Conservation (phyloP, 1,139 yeast genomes). For the Geotrichum aggregatum region DNA sequence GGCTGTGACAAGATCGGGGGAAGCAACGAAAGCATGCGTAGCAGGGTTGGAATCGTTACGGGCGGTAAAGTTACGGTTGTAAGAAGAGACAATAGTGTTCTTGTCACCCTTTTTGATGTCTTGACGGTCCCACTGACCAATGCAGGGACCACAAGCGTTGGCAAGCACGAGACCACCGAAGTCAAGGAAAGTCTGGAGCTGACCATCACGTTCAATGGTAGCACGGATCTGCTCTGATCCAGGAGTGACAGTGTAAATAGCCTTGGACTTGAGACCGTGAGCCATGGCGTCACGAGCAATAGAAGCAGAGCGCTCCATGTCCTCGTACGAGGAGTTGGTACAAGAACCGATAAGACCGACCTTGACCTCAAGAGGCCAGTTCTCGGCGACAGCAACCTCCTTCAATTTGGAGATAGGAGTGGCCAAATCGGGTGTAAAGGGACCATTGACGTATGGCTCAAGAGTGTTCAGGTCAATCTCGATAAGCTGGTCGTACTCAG, state of each 20-base stretch:
- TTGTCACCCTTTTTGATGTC: slow-evolving; percentile 96
- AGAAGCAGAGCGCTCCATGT: slow-evolving; percentile 96
- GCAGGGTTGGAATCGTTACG: slow-evolving; percentile 99
- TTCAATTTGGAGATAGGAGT: slow-evolving; percentile 92
- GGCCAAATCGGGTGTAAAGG: slow-evolving; percentile 98
- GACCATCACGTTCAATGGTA: slow-evolving; percentile 96
- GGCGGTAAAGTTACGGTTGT: slow-evolving; percentile 98
- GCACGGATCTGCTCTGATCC: slow-evolving; percentile 99
- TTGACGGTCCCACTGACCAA: slow-evolving; percentile 99
- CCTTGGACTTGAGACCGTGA: slow-evolving; percentile 87
- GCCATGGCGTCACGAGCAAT: slow-evolving; percentile 85
- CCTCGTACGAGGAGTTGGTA: slow-evolving; percentile 98
- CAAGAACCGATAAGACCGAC: slow-evolving; percentile 98
- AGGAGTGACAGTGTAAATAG: slow-evolving; percentile 92
- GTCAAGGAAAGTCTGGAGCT: slow-evolving; percentile 80
- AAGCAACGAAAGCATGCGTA: slow-evolving; percentile 95
- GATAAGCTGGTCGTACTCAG: slow-evolving; percentile 92
- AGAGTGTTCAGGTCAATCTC: slow-evolving; percentile 92
- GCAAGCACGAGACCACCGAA: slow-evolving; percentile 95
- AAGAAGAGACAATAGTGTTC: slow-evolving; percentile 96
- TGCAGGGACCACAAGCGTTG: slow-evolving; percentile 99
- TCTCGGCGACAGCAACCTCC: slow-evolving; percentile 80
- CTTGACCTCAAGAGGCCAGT: slow-evolving; percentile 91
- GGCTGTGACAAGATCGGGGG: slow-evolving; percentile 96
- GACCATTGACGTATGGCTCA: slow-evolving; percentile 98